Evolutionary conservation across 2,329 filamentous ascomycete species (phyloP), one percentile per base, ranked within the genome.

Genomic region (Stemphylium beticola): DNA sequence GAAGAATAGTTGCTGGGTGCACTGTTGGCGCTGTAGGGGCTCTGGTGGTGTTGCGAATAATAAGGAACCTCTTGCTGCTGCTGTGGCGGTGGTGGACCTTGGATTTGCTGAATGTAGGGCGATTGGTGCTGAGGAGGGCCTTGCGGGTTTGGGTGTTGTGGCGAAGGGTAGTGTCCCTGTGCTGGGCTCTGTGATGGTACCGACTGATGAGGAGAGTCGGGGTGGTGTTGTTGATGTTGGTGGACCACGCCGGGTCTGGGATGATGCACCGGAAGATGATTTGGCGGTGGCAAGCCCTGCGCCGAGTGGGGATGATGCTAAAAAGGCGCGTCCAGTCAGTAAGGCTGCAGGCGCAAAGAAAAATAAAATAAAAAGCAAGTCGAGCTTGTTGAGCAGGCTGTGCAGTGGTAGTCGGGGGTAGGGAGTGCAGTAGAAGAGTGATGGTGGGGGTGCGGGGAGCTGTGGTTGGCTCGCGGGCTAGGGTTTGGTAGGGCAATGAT

Each of bases 1-100:
- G 92, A 91, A 61, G 91, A 88, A 78, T 96, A 96, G 79, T 90
- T 90, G 77, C 89, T 90, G 50, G 89, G 87, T 57, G 89, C 86
- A 78, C 89, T 91, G 65, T 90, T 87, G 50, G 91, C 89, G 78
- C 89, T 92, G 80, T 96, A 96, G 10, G 91, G 86, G 74, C 87
- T 91, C 60, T 90, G 90, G 72, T 95, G 90, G 73, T 95, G 90
- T 54, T 89, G 85, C 72, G 89, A 87, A 77, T 93, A 96, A 67
- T 85, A 86, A 40, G 87, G 83, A 47, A 90, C 79, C 65, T 96
- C 90, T 70, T 87, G 64, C 69, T 87, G 85, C 45, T 83, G 77
- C 70, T 83, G 82, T 69, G 88, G 87, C 39, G 83, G 82, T 69
- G 80, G 85, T 53, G 82, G 79, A 20, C 84, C 81, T 73, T 88